A percentile compares a stretch with the other conserved stretches of the same genome.
phyloP scores from a whole-genome alignment of 73 alveolate genomes.

The Blepharisma japonicum region DNA sequence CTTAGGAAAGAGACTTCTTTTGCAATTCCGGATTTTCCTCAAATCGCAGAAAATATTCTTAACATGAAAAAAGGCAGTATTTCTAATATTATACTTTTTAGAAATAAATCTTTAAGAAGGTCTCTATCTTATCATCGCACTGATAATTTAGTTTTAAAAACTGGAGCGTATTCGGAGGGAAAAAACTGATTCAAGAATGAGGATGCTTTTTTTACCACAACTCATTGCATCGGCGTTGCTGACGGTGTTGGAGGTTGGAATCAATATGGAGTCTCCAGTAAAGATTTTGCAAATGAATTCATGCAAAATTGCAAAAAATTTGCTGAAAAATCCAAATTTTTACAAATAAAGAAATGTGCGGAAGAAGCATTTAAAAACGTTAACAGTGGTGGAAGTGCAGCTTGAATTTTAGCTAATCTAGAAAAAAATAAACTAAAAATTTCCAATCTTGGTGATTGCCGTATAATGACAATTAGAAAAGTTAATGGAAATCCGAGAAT shows the following conservation, averaged over 20 bases:
- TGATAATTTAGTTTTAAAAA: neutral
- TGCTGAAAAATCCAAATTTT: neutral
- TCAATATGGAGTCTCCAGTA: neutral
- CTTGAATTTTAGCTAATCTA: neutral
- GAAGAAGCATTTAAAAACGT: no score
- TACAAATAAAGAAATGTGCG: no score
- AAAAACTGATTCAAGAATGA: neutral
- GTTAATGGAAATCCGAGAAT: neutral
- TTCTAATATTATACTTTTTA: neutral
- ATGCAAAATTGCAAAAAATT: neutral
- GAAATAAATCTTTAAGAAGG: neutral
- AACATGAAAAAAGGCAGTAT: neutral
- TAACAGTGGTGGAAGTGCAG: neutral
- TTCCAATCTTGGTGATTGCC: constrained; percentile 3
- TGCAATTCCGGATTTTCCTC: neutral
- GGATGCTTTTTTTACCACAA: neutral
- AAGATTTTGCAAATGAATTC: constrained; percentile 1
- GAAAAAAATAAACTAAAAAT: neutral
- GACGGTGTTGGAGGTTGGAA: constrained; percentile 15
- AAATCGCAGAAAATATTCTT: neutral
- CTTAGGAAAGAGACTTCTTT: neutral
- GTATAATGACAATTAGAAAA: neutral
- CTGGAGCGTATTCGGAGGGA: neutral
- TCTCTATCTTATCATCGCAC: neutral
- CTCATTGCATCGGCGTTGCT: neutral